Base-by-base conservation (phyloP, 1,139 yeast genomes). In the Yamadazyma kanchanaburiensis region DNA sequence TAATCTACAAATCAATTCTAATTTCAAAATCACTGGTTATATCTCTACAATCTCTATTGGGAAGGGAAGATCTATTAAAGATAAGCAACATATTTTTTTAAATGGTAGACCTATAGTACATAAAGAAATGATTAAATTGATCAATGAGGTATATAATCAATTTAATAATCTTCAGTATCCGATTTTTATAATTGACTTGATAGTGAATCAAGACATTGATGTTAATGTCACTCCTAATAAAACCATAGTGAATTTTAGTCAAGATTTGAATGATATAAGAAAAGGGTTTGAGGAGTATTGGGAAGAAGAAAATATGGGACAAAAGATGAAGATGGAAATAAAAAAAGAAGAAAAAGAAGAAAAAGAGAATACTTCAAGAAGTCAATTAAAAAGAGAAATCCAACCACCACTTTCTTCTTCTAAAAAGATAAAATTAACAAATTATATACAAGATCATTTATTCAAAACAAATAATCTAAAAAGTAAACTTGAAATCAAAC, bases 161-260 rank as follows among this genome's bases (percentile, higher is more conserved):
- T 86, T 72, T 53, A 89, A 87, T 45, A 72, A 77, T 42, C 65
- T 79, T 4, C 96, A 88, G 48, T 69, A 52, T 32, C 98, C 98
- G 0, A 74, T 77, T n/a, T 66, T 84, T 30, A 61, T 88, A 2
- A 48, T 86, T 2, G 70, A 94, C 51, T 44, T 91, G 21, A 48
- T 50, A 7, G 53, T 87, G 9, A 68, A 71, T 25, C 66, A 53
- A 14, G 60, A 65, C 14, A 54, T 85, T 21, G 99, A 91, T 57
- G 70, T 91, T 12, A 91, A 91, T 54, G 82, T 94, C 1, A 80
- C 95, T 0, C 98, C 98, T 0, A 96, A 91, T 50, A 91, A 91
- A 20, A 34, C 31, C 12, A 10, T 25, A 5, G 24, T 34, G 6
- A 34, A 37, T 17, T 28, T 37, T 12, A 22, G 21, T 14, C 31